Base-by-base conservation (phyloP, 1,139 yeast genomes). In the Candida gigantensis region DNA sequence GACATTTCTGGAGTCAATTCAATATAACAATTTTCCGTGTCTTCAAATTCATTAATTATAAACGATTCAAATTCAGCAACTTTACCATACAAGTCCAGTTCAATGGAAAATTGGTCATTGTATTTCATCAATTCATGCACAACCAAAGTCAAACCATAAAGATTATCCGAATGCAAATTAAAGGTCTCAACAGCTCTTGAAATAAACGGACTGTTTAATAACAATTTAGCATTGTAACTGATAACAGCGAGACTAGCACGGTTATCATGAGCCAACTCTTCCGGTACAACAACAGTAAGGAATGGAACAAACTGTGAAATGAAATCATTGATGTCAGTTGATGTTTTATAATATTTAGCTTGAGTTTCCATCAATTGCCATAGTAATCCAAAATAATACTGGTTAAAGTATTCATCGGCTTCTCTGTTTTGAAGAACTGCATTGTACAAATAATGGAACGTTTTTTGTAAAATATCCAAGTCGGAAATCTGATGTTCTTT, bases 31-130 rank as follows among this genome's bases (percentile, higher is more conserved):
- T 71, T 64, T 32, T 75, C 80, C 19, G 77, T 57, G 44, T 77
- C 79, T 48, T 75, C 75, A 36, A 79, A 68, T 51, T 73, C 74
- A 32, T 70, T 61, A 13, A 77, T 57, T 43, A 79, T 49, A 18
- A 62, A 57, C 1, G 81, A 60, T 48, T 65, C 65, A 38, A 57
- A 58, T 18, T 58, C 49, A 11, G 58, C 42, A 14, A 66, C 49
- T 41, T 58, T 60, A 12, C 43, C 26, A 37, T 45, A 49, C 13
- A 31, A 27, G 2, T 24, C 24, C 34, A 31, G 34, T 18, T 31
- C 10, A 12, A 14, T 11, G 9, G 27, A 19, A 24, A 15, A 24
- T 10, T 16, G 11, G 12, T 31, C 34, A n/a, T 31, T 14, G 5
- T 24, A 31, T 4, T 44, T 40, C 51, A 57, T 49, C 31, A 68